A percentile compares a stretch with the other conserved stretches of the same genome.
phyloP scores from a whole-genome alignment of 768 basidiomycete species.

The Vararia minispora region DNA sequence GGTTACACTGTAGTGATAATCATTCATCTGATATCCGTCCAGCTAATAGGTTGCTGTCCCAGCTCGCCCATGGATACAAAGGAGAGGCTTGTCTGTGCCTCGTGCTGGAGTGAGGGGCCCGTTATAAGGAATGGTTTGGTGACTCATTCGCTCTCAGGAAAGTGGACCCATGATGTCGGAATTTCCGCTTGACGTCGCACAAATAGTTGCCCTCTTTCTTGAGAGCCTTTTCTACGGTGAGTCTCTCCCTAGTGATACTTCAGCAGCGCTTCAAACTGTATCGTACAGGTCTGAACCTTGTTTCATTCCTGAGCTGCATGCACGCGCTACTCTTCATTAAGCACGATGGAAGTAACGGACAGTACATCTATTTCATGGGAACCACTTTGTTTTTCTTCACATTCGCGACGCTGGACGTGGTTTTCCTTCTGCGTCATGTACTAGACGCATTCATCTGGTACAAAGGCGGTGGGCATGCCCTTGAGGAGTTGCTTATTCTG shows the following conservation, averaged over 20 bases:
- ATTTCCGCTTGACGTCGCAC: too few species aligned
- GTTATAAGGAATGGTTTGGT: too few species aligned
- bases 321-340: slow-evolving; percentile 23
- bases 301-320: slow-evolving; percentile 18
- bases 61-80: too few species aligned
- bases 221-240: slow-evolving; percentile 12
- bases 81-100: too few species aligned
- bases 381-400: slow-evolving; percentile 29
- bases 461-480: slow-evolving; percentile 18
- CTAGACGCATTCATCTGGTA: slow-evolving; percentile 30
- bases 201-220: slow-evolving; percentile 12
- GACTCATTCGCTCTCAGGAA: too few species aligned
- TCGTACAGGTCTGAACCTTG: slow-evolving; percentile 8
- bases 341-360: slow-evolving; percentile 13
- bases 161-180: too few species aligned
- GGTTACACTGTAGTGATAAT: too few species aligned
- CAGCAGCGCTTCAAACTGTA: not conserved
- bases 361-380: slow-evolving; percentile 26
- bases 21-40: too few species aligned
- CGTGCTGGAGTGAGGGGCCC: too few species aligned
- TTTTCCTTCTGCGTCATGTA: slow-evolving; percentile 30
- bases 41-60: too few species aligned
- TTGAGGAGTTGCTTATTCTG: slow-evolving; percentile 23
- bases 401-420: slow-evolving; percentile 28
- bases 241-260: not conserved